These are phyloP conservation scores for Larix sibirica DNA, from an alignment of 83 land plant genomes.

Conservation along the genomic window DNA sequence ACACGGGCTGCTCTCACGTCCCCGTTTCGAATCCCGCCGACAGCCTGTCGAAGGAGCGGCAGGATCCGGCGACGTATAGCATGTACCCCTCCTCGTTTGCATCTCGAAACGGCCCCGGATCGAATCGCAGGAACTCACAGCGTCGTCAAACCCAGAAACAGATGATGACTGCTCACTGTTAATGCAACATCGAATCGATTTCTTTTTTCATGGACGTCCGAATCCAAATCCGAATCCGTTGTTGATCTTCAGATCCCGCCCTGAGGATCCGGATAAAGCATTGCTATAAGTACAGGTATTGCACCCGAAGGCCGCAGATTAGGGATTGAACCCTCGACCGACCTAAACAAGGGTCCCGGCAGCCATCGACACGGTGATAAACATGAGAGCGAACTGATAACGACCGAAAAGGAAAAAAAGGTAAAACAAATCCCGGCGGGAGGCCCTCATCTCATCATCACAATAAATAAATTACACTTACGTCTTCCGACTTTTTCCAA, in stretches of 20 bases:
- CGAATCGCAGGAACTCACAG: background rate
- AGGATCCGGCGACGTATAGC: constrained; percentile 14
- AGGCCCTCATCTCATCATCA: no score
- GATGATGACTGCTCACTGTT: background rate
- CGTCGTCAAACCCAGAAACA: background rate
- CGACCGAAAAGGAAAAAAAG: background rate
- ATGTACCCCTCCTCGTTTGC: constrained; percentile 35
- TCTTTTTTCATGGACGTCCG: background rate
- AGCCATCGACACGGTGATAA: no score
- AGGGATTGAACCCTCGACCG: no score
- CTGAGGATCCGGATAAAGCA: background rate
- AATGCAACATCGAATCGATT: background rate
- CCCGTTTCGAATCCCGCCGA: constrained; percentile 8
- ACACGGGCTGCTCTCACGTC: constrained; percentile 12
- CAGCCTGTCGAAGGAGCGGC: background rate
- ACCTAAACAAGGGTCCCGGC: no score
- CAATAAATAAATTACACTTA: background rate
- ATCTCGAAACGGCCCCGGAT: constrained; percentile 4
- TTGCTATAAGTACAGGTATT: background rate
- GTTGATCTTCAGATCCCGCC: background rate
- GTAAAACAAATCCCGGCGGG: background rate
- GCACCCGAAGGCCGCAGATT: background rate
- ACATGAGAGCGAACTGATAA: background rate
- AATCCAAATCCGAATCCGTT: background rate
- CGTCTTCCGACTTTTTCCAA: background rate